A percentile compares a stretch with the other conserved stretches of the same genome.
phyloP scores from a whole-genome alignment of 208 protist genomes.

The Acanthamoeba royreba region DNA sequence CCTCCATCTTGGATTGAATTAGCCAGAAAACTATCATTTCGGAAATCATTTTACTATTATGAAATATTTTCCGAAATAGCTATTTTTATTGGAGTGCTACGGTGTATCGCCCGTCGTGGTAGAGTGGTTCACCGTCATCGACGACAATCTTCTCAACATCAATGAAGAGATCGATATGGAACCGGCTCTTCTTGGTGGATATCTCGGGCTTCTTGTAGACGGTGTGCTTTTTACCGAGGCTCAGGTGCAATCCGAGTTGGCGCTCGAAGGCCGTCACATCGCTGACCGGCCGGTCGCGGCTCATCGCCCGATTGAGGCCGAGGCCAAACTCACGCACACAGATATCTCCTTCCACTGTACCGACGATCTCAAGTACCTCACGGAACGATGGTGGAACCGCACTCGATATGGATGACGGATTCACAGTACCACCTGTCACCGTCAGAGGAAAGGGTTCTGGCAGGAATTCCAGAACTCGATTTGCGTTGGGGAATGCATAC shows the following conservation, averaged over 20 bases:
- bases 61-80: no score
- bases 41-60: no score
- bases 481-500: slow-evolving; percentile 84
- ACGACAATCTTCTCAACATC: neutral
- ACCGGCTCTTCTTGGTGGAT: slow-evolving; percentile 67
- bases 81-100: neutral
- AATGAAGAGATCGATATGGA: slow-evolving; percentile 49
- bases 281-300: slow-evolving; percentile 80
- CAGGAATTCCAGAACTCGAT: slow-evolving; percentile 82
- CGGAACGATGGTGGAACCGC: slow-evolving; percentile 81
- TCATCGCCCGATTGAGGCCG: slow-evolving; percentile 86
- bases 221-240: slow-evolving; percentile 86
- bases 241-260: slow-evolving; percentile 88
- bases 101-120: neutral
- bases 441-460: slow-evolving; percentile 82
- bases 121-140: slow-evolving; percentile 73
- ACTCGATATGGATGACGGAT: slow-evolving; percentile 71
- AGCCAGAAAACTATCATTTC: no score
- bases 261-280: slow-evolving; percentile 90
- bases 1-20: no score
- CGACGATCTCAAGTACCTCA: slow-evolving; percentile 83
- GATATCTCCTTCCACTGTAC: slow-evolving; percentile 82
- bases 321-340: slow-evolving; percentile 88
- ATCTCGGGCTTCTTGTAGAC: slow-evolving; percentile 86
- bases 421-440: slow-evolving; percentile 81